Evolutionary conservation across 129 eudicot species (phyloP).

Genomic region (Gnaphalium uliginosum): DNA sequence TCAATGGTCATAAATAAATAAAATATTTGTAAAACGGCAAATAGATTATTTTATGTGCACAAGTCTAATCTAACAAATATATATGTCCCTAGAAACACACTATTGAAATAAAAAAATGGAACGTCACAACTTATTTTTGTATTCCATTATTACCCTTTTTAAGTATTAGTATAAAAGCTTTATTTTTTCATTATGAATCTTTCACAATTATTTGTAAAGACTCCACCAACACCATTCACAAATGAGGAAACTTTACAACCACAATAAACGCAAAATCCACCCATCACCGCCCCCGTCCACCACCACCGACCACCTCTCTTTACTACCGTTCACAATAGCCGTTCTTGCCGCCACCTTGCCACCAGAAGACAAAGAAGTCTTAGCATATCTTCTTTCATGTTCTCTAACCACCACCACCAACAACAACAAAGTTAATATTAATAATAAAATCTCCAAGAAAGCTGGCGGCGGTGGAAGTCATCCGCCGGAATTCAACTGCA

Average conservation of each 20-base stretch:
- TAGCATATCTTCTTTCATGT: slow-evolving; percentile 72
- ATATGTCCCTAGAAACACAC: background rate
- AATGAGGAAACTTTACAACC: slow-evolving; percentile 73
- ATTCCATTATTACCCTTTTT: slow-evolving; percentile 21
- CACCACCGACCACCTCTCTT: slow-evolving; percentile 37
- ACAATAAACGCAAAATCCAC: slow-evolving; percentile 58
- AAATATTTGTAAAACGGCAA: background rate
- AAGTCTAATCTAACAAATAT: slow-evolving; percentile 1
- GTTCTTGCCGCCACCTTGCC: slow-evolving; percentile 57
- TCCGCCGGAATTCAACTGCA: slow-evolving; percentile 50
- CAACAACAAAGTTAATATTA: slow-evolving; percentile 14
- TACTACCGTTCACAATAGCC: slow-evolving; percentile 54
- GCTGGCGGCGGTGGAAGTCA: slow-evolving; percentile 30
- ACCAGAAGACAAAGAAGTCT: slow-evolving; percentile 55
- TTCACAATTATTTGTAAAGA: slow-evolving; percentile 11
- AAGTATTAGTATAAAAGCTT: background rate
- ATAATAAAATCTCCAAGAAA: slow-evolving; percentile 27
- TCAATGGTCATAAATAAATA: background rate
- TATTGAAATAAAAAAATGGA: background rate
- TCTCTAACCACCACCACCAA: slow-evolving; percentile 30
- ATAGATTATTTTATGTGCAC: background rate
- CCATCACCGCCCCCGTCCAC: slow-evolving; percentile 57
- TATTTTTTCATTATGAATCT: background rate
- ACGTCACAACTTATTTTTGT: background rate
- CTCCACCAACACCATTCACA: slow-evolving; percentile 31